Evolutionary conservation across 1,284 basidiomycete species (phyloP), one percentile per base, ranked within the genome.

Genomic region (Cryptococcus neoformans): DNA sequence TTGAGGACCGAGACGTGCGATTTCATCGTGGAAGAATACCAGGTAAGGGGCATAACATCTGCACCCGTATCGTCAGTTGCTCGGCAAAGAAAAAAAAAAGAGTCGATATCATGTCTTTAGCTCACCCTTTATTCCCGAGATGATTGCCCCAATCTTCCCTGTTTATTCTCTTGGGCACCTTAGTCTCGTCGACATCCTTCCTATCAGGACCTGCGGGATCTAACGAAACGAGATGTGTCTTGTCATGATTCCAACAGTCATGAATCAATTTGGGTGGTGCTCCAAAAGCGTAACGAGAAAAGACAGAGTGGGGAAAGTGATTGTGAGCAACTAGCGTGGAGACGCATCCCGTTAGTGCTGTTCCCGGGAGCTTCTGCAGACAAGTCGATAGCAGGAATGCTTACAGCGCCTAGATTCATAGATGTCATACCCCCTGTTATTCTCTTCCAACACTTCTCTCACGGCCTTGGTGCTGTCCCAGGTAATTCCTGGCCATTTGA

Each of bases 241-340:
- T 55, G 44, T 74, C 70, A 21, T 63, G 53, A 28, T 56, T 59
- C 65, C 67, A 74, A 37, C 65, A 67, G 14, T 81, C 79, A 59
- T 83, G 78, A 42, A 88, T 62, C 10, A 85, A 75, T 14, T 78
- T 73, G 0, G 82, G 66, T 1, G 83, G 66, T 0, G 85, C 85
- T 1, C 86, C 86, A 17, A 88, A 72, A 57, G 87, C 83, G 63
- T 87, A 88, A 53, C 69, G 85, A 82, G 61, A 84, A 0, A 88
- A 73, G 0, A 85, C 49, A 12, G 64, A 67, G 57, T 74, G 64
- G 3, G 55, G 38, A n/a, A 87, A 76, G 70, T 88, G 86, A 66
- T 87, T 87, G 66, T 88, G 85, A 6, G 65, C 63, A 56, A 60
- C 73, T 75, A 41, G 16, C 8, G 10, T 16, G 21, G 35, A 1